These are phyloP conservation scores for Clarireedia monteithiana DNA, from an alignment of 2,329 filamentous ascomycete species.

Conservation along the genomic window DNA sequence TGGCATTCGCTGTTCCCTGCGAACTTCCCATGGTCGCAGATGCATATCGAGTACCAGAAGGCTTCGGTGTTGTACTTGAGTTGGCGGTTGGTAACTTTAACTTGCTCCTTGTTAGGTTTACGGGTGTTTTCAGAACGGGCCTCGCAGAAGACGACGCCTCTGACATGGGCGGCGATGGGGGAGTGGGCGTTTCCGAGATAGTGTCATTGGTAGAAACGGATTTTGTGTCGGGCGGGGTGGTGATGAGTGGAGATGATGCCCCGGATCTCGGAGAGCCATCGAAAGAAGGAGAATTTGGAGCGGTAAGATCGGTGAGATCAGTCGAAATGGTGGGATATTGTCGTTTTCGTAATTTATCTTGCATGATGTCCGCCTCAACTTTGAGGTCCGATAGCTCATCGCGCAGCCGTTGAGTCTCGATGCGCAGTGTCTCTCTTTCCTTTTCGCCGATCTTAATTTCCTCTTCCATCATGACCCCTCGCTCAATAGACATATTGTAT, in stretches of 20 bases:
- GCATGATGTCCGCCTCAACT: conserved; percentile 88
- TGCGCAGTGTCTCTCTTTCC: conserved; percentile 80
- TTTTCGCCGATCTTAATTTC: conserved; percentile 88
- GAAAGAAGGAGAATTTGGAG: conserved; percentile 63
- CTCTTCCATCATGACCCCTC: conserved; percentile 87
- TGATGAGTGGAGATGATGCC: conserved; percentile 84
- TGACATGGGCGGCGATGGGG: conserved; percentile 89
- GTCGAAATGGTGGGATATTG: conserved; percentile 53
- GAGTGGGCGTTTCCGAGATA: conserved; percentile 64
- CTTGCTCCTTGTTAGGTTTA: conserved; percentile 33
- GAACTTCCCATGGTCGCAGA: conserved; percentile 20
- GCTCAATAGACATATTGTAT: conserved; percentile 89
- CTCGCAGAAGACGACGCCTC: conserved; percentile 53
- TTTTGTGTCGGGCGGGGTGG: conserved; percentile 72
- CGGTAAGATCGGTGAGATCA: conserved; percentile 54
- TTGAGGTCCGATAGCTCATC: conserved; percentile 90
- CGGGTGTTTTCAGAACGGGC: conserved; percentile 22
- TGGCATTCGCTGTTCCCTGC: conserved; percentile 18
- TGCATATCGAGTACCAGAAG: conserved; percentile 27
- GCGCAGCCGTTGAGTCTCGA: conserved; percentile 81
- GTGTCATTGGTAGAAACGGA: conserved; percentile 49
- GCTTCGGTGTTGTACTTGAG: conserved; percentile 45
- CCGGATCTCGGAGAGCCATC: conserved; percentile 74
- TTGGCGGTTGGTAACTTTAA: conserved; percentile 49
- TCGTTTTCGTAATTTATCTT: conserved; percentile 82